phyloP scores from a whole-genome alignment of 2,329 filamentous ascomycete genomes.

The Aspergillus udagawae region DNA sequence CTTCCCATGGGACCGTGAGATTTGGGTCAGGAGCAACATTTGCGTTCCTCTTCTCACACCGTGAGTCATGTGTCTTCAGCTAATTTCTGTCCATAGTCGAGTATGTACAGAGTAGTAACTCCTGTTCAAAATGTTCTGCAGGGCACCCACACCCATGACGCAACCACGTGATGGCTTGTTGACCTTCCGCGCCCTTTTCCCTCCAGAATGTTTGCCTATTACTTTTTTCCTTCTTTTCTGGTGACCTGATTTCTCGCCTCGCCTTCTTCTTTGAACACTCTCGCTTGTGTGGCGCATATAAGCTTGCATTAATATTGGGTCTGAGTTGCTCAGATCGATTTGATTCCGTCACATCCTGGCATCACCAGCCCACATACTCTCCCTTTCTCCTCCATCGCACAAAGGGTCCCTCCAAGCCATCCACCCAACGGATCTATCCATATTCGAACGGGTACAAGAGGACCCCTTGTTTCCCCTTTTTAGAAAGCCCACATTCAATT shows the following conservation, averaged over 20 bases:
- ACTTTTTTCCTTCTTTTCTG: not conserved
- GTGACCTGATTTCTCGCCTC: conserved; percentile 8
- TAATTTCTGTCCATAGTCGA: not conserved
- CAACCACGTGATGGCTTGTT: conserved; percentile 32
- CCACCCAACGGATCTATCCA: not conserved
- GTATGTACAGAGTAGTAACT: not conserved
- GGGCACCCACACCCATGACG: conserved; percentile 29
- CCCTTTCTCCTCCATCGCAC: not conserved
- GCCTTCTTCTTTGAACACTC: conserved; percentile 6
- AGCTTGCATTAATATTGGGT: conserved; percentile 5
- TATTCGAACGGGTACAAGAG: not conserved
- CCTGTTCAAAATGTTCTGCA: conserved; percentile 13
- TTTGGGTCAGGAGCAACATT: not conserved
- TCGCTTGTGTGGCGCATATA: conserved; percentile 5
- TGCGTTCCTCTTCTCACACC: not conserved
- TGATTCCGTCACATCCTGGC: conserved; percentile 2
- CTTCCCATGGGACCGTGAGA: not conserved
- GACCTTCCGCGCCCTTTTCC: conserved; percentile 21
- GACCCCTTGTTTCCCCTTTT: not conserved
- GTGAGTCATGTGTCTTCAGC: not conserved
- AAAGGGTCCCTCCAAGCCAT: not conserved
- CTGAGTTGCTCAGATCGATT: conserved; percentile 11
- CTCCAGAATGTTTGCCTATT: not conserved
- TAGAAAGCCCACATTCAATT: not conserved
- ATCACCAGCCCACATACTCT: conserved; percentile 9